These are phyloP conservation scores for Aspergillus phoenicis DNA, from an alignment of 2,329 filamentous ascomycete genomes.

Conservation along the genomic window DNA sequence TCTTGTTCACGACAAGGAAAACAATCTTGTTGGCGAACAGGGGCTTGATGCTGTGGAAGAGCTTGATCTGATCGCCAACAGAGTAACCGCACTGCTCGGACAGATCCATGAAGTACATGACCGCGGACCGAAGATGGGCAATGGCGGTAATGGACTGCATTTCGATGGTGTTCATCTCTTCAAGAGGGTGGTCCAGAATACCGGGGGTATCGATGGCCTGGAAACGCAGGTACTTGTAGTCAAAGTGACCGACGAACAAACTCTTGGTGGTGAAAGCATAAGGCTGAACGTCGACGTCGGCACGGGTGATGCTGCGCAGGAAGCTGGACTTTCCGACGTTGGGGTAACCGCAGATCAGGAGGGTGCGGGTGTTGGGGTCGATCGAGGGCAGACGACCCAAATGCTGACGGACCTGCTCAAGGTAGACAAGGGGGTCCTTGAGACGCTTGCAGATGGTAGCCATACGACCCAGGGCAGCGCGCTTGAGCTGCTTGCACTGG, in stretches of 20 bases:
- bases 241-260: conserved; percentile 95
- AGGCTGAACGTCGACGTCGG: conserved; percentile 95
- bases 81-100: conserved; percentile 97
- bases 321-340: conserved; percentile 98
- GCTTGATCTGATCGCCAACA: conserved; percentile 85
- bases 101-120: conserved; percentile 97
- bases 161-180: conserved; percentile 99
- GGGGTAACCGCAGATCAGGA: conserved; percentile 95
- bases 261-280: conserved; percentile 99
- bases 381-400: conserved; percentile 96
- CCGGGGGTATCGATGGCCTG: conserved; percentile 98
- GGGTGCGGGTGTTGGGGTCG: conserved; percentile 93
- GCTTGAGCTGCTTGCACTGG: conserved; percentile 99
- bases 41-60: conserved; percentile 96
- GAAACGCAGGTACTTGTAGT: conserved; percentile 90
- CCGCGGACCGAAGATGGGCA: conserved; percentile 90
- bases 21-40: conserved; percentile 97
- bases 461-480: conserved; percentile 94
- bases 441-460: conserved; percentile 93
- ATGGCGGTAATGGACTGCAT: conserved; percentile 99
- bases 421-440: conserved; percentile 91
- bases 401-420: conserved; percentile 96
- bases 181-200: conserved; percentile 93
- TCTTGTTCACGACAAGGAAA: conserved; percentile 97
- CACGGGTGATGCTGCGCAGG: conserved; percentile 84